phyloP scores from a whole-genome alignment of 441 rosid genomes.

The Adansonia gregorii region DNA sequence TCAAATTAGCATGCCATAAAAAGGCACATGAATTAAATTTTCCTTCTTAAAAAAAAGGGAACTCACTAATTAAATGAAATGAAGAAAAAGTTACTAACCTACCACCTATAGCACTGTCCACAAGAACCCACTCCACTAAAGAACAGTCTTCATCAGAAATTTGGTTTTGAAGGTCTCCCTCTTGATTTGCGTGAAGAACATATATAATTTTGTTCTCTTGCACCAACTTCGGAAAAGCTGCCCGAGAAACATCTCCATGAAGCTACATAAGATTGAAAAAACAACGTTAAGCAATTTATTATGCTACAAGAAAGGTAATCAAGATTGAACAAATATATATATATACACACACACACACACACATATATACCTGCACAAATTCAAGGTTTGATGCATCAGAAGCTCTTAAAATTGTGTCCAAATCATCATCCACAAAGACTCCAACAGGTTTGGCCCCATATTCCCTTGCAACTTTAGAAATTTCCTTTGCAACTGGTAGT shows the following conservation, averaged over 20 bases:
- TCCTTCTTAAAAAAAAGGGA: background rate
- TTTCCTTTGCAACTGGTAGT: slow-evolving; percentile 70
- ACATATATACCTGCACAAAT: slow-evolving; percentile 74
- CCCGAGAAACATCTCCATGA: slow-evolving; percentile 73
- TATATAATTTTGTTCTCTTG: slow-evolving; percentile 56
- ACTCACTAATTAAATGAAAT: slow-evolving; percentile 17
- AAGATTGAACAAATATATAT: slow-evolving; percentile 10
- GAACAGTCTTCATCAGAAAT: slow-evolving; percentile 63
- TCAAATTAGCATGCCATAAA: background rate
- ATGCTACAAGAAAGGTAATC: background rate
- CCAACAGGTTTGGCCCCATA: slow-evolving; percentile 85
- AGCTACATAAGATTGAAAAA: slow-evolving; percentile 48
- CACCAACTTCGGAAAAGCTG: slow-evolving; percentile 55
- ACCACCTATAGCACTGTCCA: slow-evolving; percentile 86
- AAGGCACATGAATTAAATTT: background rate
- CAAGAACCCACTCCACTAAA: slow-evolving; percentile 81
- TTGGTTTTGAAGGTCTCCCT: slow-evolving; percentile 67
- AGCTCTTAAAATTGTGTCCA: slow-evolving; percentile 60
- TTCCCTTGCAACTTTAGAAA: slow-evolving; percentile 74
- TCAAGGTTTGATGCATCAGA: slow-evolving; percentile 72
- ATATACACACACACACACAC: too few relatives aligned
- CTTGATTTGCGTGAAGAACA: slow-evolving; percentile 72
- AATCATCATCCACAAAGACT: slow-evolving; percentile 86
- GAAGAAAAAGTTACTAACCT: slow-evolving; percentile 44
- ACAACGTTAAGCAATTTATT: background rate